Evolutionary conservation across 352 stramenopile genomes (phyloP).

Genomic region (Albugo laibachii): DNA sequence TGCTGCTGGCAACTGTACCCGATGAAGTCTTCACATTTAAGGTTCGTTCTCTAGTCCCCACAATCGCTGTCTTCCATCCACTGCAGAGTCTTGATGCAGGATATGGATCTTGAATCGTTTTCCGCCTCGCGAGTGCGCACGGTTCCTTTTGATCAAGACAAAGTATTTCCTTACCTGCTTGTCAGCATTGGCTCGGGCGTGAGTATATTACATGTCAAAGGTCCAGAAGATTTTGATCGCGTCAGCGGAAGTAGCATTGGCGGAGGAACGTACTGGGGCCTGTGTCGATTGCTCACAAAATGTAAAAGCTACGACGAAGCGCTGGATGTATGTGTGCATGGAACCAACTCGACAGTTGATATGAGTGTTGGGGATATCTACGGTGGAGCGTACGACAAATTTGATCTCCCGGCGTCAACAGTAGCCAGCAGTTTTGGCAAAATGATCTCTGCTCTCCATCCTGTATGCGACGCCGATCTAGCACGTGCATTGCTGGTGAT

Average conservation of each 20-base stretch:
- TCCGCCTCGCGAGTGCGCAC: conserved; percentile 52
- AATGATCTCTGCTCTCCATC: conserved; percentile 49
- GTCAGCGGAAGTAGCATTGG: conserved; percentile 97
- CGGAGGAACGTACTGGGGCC: conserved; percentile 96
- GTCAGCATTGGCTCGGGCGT: conserved; percentile 98
- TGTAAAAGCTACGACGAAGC: conserved; percentile 72
- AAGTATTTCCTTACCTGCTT: conserved; percentile 79
- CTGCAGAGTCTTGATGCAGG: conserved; percentile 12
- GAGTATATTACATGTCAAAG: conserved; percentile 89
- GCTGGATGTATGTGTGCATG: conserved; percentile 56
- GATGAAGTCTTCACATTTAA: conserved; percentile 98
- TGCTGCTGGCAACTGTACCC: conserved; percentile 87
- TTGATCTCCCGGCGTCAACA: conserved; percentile 75
- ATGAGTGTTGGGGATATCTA: conserved; percentile 99
- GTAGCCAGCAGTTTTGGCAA: conserved; percentile 95
- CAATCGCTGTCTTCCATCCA: conserved; percentile 1
- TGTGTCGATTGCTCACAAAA: conserved; percentile 89
- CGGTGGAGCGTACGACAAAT: conserved; percentile 88
- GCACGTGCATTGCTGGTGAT: conserved; percentile 93
- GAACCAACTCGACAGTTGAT: conserved; percentile 79
- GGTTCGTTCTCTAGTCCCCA: conserved; percentile 12
- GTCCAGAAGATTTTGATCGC: conserved; percentile 86
- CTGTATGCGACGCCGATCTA: conserved; percentile 89
- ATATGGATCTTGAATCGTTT: conserved; percentile 64
- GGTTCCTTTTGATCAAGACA: conserved; percentile 51